Percentiles rank a stretch among this genome's conserved stretches.
Conservation (phyloP, 257 asterid species). For the Phtheirospermum japonicum region DNA sequence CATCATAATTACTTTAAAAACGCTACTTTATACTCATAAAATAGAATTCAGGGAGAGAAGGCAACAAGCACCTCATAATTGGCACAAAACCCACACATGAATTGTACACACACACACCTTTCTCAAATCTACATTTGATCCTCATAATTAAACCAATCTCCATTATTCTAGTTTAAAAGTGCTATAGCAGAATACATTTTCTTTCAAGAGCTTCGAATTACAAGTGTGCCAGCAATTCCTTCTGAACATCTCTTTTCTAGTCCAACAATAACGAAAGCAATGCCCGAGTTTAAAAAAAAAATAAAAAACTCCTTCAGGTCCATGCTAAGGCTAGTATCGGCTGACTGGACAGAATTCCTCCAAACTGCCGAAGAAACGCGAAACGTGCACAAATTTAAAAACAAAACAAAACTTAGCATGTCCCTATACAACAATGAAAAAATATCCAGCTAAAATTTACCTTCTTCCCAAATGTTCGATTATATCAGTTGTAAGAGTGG, state of each 20-base stretch:
- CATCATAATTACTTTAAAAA: too few relatives aligned
- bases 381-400: background rate
- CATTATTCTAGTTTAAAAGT: background rate
- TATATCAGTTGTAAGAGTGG: constrained; percentile 82
- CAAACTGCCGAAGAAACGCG: constrained; percentile 46
- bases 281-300: too few relatives aligned
- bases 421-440: background rate
- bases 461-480: constrained; percentile 81
- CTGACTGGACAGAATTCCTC: constrained; percentile 68
- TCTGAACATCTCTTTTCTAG: background rate
- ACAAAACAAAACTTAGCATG: background rate
- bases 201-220: background rate
- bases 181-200: too few relatives aligned
- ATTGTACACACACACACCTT: background rate
- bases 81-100: too few relatives aligned
- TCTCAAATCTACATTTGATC: background rate
- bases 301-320: too few relatives aligned
- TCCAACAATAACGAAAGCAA: background rate
- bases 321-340: background rate
- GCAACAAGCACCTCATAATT: too few relatives aligned
- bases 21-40: too few relatives aligned
- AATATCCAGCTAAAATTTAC: constrained; percentile 27
- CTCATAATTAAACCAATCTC: background rate
- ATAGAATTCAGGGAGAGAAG: too few relatives aligned
- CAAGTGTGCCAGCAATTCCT: background rate